A percentile compares a stretch with the other conserved stretches of the same genome.
These are phyloP conservation scores for Starmerella stigmatis DNA, from an alignment of 805 yeast genomes.

Conservation along the genomic window DNA sequence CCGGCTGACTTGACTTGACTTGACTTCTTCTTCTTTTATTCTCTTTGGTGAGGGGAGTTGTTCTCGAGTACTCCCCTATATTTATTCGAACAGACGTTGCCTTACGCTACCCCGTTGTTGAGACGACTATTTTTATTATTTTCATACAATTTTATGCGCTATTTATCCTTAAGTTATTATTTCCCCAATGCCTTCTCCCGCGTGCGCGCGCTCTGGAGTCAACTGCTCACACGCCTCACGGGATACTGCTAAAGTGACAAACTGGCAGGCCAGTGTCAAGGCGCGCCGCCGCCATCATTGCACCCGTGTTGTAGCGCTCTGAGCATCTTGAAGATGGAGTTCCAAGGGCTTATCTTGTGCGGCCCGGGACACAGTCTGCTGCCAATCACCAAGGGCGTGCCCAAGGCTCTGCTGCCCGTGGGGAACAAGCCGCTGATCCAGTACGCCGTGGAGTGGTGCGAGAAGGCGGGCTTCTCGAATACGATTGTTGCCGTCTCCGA, in stretches of 20 bases:
- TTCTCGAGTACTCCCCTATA: no score
- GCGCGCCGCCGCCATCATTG: background rate
- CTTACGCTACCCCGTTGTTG: no score
- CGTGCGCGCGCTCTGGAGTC: no score
- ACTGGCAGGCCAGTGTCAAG: background rate
- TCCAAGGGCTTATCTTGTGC: slow-evolving; percentile 82
- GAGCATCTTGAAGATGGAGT: slow-evolving; percentile 55
- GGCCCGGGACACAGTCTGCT: slow-evolving; percentile 66
- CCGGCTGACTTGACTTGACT: no score
- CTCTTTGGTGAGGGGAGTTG: no score
- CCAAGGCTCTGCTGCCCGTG: slow-evolving; percentile 81
- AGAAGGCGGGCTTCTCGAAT: slow-evolving; percentile 56
- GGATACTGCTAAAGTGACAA: background rate
- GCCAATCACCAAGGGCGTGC: slow-evolving; percentile 60
- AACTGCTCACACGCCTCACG: background rate
- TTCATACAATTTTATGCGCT: no score
- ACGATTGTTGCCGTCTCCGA: slow-evolving; percentile 53
- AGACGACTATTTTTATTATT: no score
- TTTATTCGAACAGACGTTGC: no score
- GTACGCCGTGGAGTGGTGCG: slow-evolving; percentile 89
- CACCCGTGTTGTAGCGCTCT: no score
- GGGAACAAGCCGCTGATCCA: slow-evolving; percentile 84
- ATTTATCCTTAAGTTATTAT: no score
- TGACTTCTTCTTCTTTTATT: no score
- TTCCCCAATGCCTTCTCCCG: no score